A percentile compares a stretch with the other conserved stretches of the same genome.
phyloP scores from a whole-genome alignment of 2,329 filamentous ascomycete genomes.

The Aureobasidium lini region DNA sequence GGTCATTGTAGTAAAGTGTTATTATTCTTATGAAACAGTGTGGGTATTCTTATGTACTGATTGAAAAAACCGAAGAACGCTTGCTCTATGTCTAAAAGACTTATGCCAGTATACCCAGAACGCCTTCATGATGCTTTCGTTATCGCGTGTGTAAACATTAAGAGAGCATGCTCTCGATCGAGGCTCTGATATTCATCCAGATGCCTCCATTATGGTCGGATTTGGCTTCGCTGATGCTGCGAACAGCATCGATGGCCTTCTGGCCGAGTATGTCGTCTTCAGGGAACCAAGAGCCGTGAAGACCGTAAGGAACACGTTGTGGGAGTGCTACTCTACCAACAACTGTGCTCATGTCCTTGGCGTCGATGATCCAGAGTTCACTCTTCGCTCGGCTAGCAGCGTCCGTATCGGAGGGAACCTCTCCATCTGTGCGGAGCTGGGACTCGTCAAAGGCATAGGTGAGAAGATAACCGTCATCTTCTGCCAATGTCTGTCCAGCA shows the following conservation, averaged over 20 bases:
- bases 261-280: slow-evolving; percentile 47
- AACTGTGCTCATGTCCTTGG: slow-evolving; percentile 53
- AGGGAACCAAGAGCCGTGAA: slow-evolving; percentile 58
- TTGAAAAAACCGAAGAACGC: background rate
- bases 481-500: slow-evolving; percentile 26
- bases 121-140: background rate
- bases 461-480: slow-evolving; percentile 62
- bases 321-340: slow-evolving; percentile 53
- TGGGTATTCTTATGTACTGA: background rate
- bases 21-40: background rate
- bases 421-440: slow-evolving; percentile 40
- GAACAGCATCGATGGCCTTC: slow-evolving; percentile 29
- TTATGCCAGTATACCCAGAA: slow-evolving; percentile 1
- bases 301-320: slow-evolving; percentile 61
- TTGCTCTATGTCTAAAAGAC: background rate
- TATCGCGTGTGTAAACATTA: slow-evolving; percentile 7
- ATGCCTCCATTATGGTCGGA: slow-evolving; percentile 18
- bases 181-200: slow-evolving; percentile 26
- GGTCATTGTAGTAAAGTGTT: background rate
- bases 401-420: slow-evolving; percentile 31
- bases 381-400: slow-evolving; percentile 37
- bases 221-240: slow-evolving; percentile 22
- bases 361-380: slow-evolving; percentile 64
- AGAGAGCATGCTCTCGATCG: slow-evolving; percentile 23
- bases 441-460: slow-evolving; percentile 64